Conservation (phyloP, 2,329 filamentous ascomycete species). For the Colletotrichum sublineola region DNA sequence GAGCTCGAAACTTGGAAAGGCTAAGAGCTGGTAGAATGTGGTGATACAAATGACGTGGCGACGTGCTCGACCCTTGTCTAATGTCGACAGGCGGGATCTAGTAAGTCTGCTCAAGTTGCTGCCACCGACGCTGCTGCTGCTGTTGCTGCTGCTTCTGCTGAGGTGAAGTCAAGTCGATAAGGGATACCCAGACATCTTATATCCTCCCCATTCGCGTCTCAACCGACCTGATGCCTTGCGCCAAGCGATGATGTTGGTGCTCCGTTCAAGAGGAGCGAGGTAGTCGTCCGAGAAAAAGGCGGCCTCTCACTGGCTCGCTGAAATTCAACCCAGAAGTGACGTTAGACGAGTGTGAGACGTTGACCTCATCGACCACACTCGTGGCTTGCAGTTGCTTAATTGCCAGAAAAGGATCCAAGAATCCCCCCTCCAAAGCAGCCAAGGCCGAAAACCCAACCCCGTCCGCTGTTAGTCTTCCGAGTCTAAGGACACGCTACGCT, state of each 20-base stretch:
- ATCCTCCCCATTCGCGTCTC: slow-evolving; percentile 2
- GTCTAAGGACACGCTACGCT: slow-evolving; percentile 20
- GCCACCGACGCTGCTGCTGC: neutral
- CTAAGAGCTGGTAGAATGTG: neutral
- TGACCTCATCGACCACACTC: slow-evolving; percentile 31
- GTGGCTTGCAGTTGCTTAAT: slow-evolving; percentile 15
- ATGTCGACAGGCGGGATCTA: neutral
- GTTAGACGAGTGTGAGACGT: slow-evolving; percentile 18
- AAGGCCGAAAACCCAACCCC: neutral
- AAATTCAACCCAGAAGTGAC: slow-evolving; percentile 35
- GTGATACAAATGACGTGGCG: neutral
- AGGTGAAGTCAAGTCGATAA: neutral
- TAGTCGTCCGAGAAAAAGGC: slow-evolving; percentile 1
- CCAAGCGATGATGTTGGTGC: slow-evolving; percentile 29
- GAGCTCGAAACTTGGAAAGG: slow-evolving; percentile 6
- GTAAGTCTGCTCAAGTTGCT: neutral
- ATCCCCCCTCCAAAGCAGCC: neutral
- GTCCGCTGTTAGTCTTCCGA: slow-evolving; percentile 15
- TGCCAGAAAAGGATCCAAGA: neutral
- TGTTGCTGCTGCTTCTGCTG: slow-evolving; percentile 2
- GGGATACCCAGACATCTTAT: slow-evolving; percentile 31
- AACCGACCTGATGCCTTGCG: slow-evolving; percentile 4
- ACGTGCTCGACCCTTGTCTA: neutral
- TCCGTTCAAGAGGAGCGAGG: slow-evolving; percentile 9
- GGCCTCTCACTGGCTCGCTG: slow-evolving; percentile 40